A percentile compares a stretch with the other conserved stretches of the same genome.
These are phyloP conservation scores for Oryza australiensis DNA, from an alignment of 176 grass and related monocot species.

Conservation along the genomic window DNA sequence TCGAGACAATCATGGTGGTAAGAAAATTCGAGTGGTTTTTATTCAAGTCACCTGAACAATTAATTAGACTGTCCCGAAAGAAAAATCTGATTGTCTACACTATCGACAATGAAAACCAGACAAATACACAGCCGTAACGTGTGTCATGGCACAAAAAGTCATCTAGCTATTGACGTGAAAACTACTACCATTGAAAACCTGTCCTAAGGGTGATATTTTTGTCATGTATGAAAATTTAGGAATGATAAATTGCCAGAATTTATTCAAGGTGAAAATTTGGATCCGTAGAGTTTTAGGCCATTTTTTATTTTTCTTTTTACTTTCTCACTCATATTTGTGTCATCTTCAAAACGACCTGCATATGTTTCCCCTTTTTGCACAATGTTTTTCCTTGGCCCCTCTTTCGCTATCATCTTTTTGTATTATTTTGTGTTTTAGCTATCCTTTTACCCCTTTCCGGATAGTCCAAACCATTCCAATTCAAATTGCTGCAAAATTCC, in stretches of 20 bases:
- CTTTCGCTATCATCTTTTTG: not conserved
- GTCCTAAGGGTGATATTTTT: too few species aligned
- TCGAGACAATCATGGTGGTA: too few species aligned
- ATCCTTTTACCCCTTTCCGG: not conserved
- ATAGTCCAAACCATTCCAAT: not conserved
- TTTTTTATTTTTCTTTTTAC: not conserved
- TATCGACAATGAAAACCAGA: too few species aligned
- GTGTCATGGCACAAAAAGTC: not conserved
- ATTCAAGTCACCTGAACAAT: too few species aligned
- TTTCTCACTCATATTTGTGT: too few species aligned
- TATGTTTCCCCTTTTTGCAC: not conserved
- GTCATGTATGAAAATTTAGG: too few species aligned
- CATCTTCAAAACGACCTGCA: not conserved
- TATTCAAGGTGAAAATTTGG: not conserved
- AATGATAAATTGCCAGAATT: not conserved
- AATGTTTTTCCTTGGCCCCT: not conserved
- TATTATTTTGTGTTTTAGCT: not conserved
- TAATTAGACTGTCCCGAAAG: too few species aligned
- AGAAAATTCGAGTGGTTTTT: too few species aligned
- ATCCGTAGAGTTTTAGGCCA: not conserved
- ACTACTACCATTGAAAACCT: too few species aligned
- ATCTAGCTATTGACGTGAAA: too few species aligned
- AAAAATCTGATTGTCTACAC: too few species aligned
- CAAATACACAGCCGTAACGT: not conserved
- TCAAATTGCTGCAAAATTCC: not conserved